Percentiles rank a stretch among this genome's conserved stretches.
phyloP scores from a whole-genome alignment of 306 rosid genomes.

The Boehmeria nivea region DNA sequence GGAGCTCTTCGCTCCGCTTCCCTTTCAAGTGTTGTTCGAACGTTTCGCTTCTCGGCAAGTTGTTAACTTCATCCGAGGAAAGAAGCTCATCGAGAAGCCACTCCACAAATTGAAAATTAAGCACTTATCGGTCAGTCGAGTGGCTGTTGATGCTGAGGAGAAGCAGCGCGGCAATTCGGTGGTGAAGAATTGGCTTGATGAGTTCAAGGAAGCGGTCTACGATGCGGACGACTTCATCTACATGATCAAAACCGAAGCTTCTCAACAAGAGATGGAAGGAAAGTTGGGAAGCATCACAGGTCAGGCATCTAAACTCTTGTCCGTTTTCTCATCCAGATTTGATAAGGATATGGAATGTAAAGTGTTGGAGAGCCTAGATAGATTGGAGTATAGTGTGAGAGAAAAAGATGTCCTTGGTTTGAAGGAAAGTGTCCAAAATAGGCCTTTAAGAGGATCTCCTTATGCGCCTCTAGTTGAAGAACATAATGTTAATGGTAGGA shows the following conservation, averaged over 20 bases:
- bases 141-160: background rate
- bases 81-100: background rate
- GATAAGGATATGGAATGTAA: background rate
- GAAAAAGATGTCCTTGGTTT: background rate
- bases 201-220: background rate
- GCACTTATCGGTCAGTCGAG: background rate
- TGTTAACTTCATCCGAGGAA: background rate
- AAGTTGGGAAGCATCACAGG: background rate
- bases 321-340: background rate
- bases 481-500: slow-evolving; percentile 3
- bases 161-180: background rate
- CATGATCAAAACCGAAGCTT: background rate
- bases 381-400: background rate
- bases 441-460: background rate
- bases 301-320: background rate
- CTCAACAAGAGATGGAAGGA: background rate
- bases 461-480: background rate
- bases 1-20: slow-evolving; percentile 3
- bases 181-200: background rate
- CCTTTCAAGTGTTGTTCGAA: background rate
- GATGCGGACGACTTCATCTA: background rate
- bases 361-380: background rate
- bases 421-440: background rate
- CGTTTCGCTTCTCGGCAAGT: background rate
- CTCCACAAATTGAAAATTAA: background rate